Conservation (phyloP, 495 filamentous ascomycete species). For the Aspergillus saccharolyticus region DNA sequence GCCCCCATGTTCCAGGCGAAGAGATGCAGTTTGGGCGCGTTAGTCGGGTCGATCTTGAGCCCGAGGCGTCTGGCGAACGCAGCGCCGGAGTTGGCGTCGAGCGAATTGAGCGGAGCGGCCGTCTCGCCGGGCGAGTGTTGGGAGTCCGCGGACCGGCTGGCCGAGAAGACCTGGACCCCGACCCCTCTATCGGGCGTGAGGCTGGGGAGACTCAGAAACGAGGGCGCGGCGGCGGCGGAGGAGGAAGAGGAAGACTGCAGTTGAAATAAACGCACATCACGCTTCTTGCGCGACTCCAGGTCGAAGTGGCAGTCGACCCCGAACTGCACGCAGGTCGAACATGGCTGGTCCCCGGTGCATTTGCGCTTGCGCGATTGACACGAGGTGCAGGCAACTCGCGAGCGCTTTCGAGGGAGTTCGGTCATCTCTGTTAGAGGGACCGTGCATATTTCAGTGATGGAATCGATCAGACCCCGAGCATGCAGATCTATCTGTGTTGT, state of each 20-base stretch:
- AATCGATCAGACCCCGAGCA: too few relatives aligned
- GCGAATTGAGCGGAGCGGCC: constrained; percentile 27
- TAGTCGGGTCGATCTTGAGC: constrained; percentile 44
- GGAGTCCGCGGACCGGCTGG: not conserved
- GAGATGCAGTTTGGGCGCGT: constrained; percentile 48
- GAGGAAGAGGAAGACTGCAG: too few relatives aligned
- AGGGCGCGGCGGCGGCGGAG: too few relatives aligned
- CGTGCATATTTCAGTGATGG: not conserved
- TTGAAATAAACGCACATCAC: constrained; percentile 16
- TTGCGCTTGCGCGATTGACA: constrained; percentile 52
- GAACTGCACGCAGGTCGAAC: constrained; percentile 45
- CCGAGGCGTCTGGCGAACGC: constrained; percentile 52
- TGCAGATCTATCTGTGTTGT: too few relatives aligned
- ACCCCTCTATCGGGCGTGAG: constrained; percentile 9
- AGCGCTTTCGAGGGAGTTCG: constrained; percentile 37
- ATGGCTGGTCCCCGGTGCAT: constrained; percentile 49
- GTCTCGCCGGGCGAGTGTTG: constrained; percentile 7
- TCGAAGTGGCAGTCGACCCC: constrained; percentile 46
- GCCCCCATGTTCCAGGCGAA: constrained; percentile 54
- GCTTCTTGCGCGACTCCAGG: constrained; percentile 32
- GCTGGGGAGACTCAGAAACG: constrained; percentile 14
- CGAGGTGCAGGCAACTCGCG: constrained; percentile 45
- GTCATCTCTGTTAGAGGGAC: constrained; percentile 22
- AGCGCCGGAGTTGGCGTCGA: constrained; percentile 51
- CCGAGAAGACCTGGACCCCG: not conserved